These are phyloP conservation scores for Fusarium ambrosium DNA, from an alignment of 2,329 filamentous ascomycete genomes.

Conservation along the genomic window DNA sequence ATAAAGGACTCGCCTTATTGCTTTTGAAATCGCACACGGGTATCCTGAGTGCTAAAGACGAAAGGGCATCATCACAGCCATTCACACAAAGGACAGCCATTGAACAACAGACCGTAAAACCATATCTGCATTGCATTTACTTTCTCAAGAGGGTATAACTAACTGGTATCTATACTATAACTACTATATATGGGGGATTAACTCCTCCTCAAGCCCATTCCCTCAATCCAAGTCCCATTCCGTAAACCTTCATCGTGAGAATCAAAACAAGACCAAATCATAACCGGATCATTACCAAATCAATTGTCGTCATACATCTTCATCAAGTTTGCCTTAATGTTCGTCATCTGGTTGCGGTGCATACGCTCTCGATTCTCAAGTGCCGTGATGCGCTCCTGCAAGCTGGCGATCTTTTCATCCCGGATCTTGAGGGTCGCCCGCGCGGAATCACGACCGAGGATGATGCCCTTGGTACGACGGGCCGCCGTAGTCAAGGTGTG, in stretches of 20 bases:
- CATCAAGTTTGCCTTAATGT: slow-evolving; percentile 56
- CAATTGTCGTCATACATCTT: slow-evolving; percentile 53
- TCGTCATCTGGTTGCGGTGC: slow-evolving; percentile 52
- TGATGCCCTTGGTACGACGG: slow-evolving; percentile 70
- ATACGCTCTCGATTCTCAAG: slow-evolving; percentile 56
- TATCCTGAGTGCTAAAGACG: background rate
- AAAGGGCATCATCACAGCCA: background rate
- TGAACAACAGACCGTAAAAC: background rate
- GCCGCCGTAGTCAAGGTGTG: slow-evolving; percentile 67
- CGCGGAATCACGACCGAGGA: slow-evolving; percentile 74
- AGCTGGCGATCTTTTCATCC: slow-evolving; percentile 60
- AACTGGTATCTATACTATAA: slow-evolving; percentile 3
- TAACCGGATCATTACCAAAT: slow-evolving; percentile 12
- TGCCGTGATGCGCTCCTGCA: slow-evolving; percentile 54
- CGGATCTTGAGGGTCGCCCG: slow-evolving; percentile 73
- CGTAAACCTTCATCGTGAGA: background rate
- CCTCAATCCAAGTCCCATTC: background rate
- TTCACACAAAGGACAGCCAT: background rate
- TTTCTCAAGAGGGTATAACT: slow-evolving; percentile 36
- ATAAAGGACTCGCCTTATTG: background rate
- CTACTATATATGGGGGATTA: background rate
- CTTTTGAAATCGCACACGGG: no score
- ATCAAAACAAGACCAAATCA: background rate
- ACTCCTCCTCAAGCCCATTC: background rate
- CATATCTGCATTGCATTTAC: background rate